Base-by-base conservation (phyloP, 148 eudicot species). In the Dysphania ambrosioides region DNA sequence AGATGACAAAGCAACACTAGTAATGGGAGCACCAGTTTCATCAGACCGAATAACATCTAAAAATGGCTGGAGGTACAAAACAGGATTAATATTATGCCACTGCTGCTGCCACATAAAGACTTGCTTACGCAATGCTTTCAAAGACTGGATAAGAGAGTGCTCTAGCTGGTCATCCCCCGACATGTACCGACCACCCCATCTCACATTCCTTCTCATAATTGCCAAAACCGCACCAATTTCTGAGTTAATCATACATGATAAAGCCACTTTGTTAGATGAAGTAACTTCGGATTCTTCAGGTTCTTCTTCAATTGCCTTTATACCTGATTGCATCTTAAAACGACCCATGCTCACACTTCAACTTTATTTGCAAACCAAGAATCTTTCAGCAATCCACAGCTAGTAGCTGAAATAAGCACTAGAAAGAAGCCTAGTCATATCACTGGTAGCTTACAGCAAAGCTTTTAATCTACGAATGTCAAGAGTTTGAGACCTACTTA, bases 21-120 rank as follows among this genome's bases (percentile, higher is more conserved):
- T 93, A 60, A 93, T 91, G 21, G 95, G 95, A 71, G 98, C 97
- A 77, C 97, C 97, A 80, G 98, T 89, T 76, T 93, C 98, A 81
- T 93, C 98, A 74, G 98, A 93, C 73, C 83, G 83, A 79, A 93
- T 84, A 34, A 93, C 97, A 74, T 93, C 97, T 78, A 93, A 75
- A 81, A 93, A 93, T n/a, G 98, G 98, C 79, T 88, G 89, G 49
- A 93, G 90, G 73, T 89, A 93, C 61, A 88, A 59, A 58, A 86
- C 83, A 24, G 98, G 94, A 77, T 86, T 87, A 53, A 89, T 75
- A 55, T 82, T 82, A 42, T 86, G 85, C 98, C 98, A 93, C 73
- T 83, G 88, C 59, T 89, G 85, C 72, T 89, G 87, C 98, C 97
- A 89, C 51, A 84, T 77, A 73, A 89, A 93, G 53, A 93, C 84